Evolutionary conservation across 2,329 filamentous ascomycete genomes (phyloP).

Genomic region (Alternaria triticina): DNA sequence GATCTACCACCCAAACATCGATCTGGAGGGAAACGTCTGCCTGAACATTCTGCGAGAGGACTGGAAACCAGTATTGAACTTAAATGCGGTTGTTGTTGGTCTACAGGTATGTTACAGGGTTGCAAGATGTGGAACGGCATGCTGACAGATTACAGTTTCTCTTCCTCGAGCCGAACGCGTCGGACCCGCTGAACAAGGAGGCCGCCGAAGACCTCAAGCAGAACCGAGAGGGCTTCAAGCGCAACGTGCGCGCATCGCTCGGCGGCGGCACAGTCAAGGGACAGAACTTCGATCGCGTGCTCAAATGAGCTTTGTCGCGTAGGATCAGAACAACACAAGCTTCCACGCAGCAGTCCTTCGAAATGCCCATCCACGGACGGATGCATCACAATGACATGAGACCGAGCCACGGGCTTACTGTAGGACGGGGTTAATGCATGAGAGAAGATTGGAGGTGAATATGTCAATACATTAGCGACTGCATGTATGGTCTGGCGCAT

Average conservation of each 20-base stretch:
- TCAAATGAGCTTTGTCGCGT: conserved; percentile 60
- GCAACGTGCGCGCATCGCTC: conserved; percentile 88
- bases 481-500: conserved; percentile 32
- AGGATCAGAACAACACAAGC: not conserved
- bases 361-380: not conserved
- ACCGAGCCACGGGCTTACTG: not conserved
- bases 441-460: not conserved
- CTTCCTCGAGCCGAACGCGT: conserved; percentile 96
- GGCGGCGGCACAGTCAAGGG: conserved; percentile 77
- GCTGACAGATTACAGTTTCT: conserved; percentile 69
- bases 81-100: conserved; percentile 96
- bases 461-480: conserved; percentile 25
- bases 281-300: conserved; percentile 76
- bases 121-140: not conserved
- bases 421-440: not conserved
- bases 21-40: conserved; percentile 96
- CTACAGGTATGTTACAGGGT: conserved; percentile 68
- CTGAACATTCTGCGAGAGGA: conserved; percentile 96
- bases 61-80: conserved; percentile 97
- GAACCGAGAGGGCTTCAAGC: conserved; percentile 87
- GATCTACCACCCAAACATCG: conserved; percentile 99
- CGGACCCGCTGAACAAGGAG: conserved; percentile 97
- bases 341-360: not conserved
- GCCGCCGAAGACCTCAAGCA: conserved; percentile 88
- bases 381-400: not conserved